Evolutionary conservation across 768 basidiomycete species (phyloP).

Genomic region (Amanita thiersii): DNA sequence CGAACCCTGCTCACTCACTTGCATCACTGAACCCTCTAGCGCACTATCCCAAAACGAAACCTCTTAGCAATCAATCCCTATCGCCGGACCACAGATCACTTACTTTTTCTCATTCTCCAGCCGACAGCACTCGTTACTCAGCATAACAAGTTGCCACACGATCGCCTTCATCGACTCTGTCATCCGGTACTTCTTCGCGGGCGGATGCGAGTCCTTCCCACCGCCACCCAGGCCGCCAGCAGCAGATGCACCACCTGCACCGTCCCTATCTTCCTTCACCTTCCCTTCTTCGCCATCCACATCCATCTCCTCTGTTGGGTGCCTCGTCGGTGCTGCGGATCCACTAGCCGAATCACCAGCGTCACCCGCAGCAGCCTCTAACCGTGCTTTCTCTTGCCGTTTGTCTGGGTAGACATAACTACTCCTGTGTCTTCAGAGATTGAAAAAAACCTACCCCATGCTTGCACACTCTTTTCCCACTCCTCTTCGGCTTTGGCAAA

Average conservation of each 20-base stretch:
- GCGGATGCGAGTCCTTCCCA: slow-evolving; percentile 47
- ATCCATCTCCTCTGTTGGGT: slow-evolving; percentile 41
- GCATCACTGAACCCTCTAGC: slow-evolving; percentile 61
- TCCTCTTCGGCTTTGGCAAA: slow-evolving; percentile 68
- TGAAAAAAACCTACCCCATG: slow-evolving; percentile 49
- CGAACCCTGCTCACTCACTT: slow-evolving; percentile 74
- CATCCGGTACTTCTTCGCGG: slow-evolving; percentile 69
- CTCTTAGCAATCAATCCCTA: slow-evolving; percentile 3
- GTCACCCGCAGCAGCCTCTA: slow-evolving; percentile 23
- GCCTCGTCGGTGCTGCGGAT: slow-evolving; percentile 31
- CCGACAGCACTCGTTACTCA: slow-evolving; percentile 80
- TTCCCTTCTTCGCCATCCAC: slow-evolving; percentile 21
- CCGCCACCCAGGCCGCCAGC: slow-evolving; percentile 12
- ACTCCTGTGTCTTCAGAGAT: background rate
- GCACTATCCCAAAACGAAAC: slow-evolving; percentile 18
- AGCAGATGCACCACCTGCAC: slow-evolving; percentile 15
- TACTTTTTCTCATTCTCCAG: slow-evolving; percentile 41
- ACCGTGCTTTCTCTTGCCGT: slow-evolving; percentile 47
- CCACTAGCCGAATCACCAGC: slow-evolving; percentile 21
- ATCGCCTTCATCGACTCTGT: slow-evolving; percentile 74
- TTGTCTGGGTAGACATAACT: slow-evolving; percentile 24
- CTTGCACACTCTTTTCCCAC: slow-evolving; percentile 59
- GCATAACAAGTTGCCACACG: slow-evolving; percentile 72
- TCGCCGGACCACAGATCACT: slow-evolving; percentile 13
- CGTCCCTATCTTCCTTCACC: slow-evolving; percentile 18